phyloP scores from a whole-genome alignment of 768 basidiomycete species.

The Cantharellus anzutake region DNA sequence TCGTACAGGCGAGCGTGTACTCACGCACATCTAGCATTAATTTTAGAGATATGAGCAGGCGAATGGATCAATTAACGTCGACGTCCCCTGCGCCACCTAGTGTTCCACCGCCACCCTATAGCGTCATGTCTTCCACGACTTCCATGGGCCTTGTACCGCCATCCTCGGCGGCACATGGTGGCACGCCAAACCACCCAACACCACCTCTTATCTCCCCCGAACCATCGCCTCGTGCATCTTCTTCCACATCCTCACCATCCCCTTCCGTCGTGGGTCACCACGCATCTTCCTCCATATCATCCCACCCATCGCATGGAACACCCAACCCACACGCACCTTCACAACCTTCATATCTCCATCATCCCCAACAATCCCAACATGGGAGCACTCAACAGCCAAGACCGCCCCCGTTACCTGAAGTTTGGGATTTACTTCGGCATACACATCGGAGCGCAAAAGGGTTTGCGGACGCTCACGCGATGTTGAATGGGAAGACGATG shows the following conservation, averaged over 20 bases:
- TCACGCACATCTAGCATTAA: neutral
- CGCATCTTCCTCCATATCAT: neutral
- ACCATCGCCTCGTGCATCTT: neutral
- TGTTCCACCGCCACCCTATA: neutral
- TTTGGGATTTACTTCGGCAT: neutral
- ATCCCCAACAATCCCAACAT: no score
- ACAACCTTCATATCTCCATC: no score
- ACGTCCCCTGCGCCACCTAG: neutral
- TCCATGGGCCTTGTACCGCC: no score
- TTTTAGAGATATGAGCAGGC: neutral
- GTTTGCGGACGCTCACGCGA: neutral
- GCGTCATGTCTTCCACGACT: no score
- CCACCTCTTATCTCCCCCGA: neutral
- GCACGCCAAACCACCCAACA: neutral
- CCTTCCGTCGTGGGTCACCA: no score
- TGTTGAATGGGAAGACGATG: neutral
- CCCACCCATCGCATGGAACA: neutral
- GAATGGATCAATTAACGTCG: neutral
- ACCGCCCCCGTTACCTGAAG: neutral
- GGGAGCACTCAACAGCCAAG: no score
- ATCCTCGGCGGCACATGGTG: no score
- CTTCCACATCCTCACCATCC: neutral
- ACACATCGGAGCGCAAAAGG: neutral
- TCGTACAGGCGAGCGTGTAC: neutral
- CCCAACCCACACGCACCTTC: no score